Evolutionary conservation across 352 stramenopile species (phyloP), one percentile per base, ranked within the genome.

Genomic region (Pythium phragmitis): DNA sequence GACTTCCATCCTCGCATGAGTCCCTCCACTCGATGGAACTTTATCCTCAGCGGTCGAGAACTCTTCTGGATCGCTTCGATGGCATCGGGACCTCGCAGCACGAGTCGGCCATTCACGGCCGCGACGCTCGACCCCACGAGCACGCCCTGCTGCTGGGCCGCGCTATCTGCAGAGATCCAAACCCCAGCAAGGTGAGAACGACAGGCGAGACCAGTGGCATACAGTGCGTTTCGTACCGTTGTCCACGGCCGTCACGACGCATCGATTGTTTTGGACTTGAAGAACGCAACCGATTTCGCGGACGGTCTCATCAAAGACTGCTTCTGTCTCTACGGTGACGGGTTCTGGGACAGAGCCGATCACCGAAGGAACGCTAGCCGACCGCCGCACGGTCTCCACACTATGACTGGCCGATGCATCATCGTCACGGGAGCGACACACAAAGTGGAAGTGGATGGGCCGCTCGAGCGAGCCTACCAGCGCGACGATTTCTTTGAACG

Each of bases 401-500:
- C 17, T 19, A n/a, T 37, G 39, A 39, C 42, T 51, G 9, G 43
- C 7, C 17, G 8, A 42, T 9, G 23, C 8, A 17, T 37, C 21
- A 3, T 4, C 16, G 7, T 14, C 16, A 26, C n/a, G 37, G 16
- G 76, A 66, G 11, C 77, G 76, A 21, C 78, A 85, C 0, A 76
- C 82, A 62, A 95, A 92, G 19, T 80, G 75, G 57, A 95, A 93
- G 30, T 69, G 17, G 28, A 90, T 82, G 8, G 85, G 87, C 8
- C 81, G 72, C 13, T 76, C 73, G 2, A 78, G 49, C 2, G 63
- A 72, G 60, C 73, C 70, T 33, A 95, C 77, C 53, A 83, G 71
- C 7, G 74, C 63, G 45, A 95, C 85, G 41, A 95, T 71, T 42
- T 89, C 80, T 42, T 95, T 80, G 60, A 91, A 95, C 28, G 72